Conservation (phyloP, 2,329 filamentous ascomycete species). For the Neocucurbitaria cava region DNA sequence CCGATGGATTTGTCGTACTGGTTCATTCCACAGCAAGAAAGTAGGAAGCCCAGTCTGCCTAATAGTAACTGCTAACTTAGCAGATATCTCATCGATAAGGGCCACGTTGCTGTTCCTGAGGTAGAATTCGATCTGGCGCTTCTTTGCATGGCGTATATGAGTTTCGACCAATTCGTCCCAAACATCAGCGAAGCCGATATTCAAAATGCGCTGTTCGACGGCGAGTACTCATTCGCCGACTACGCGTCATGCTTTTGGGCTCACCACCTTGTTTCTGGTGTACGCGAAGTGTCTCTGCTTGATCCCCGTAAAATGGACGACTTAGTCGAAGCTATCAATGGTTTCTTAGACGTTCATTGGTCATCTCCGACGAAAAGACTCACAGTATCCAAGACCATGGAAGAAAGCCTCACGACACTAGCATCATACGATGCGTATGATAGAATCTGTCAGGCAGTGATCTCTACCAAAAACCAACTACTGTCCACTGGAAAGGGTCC, state of each 20-base stretch:
- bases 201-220: background rate
- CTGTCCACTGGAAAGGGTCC: conserved; percentile 3
- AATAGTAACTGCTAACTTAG: background rate
- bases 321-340: background rate
- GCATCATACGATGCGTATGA: background rate
- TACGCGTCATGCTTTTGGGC: conserved; percentile 7
- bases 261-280: background rate
- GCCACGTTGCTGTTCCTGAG: background rate
- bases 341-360: conserved; percentile 6
- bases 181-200: background rate
- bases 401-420: background rate
- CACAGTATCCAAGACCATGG: background rate
- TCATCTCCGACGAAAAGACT: background rate
- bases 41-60: background rate
- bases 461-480: conserved; percentile 4
- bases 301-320: background rate
- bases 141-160: conserved; percentile 4
- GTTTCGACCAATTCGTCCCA: background rate
- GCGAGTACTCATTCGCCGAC: conserved; percentile 11
- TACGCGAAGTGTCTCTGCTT: background rate
- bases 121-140: conserved; percentile 1
- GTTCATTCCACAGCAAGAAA: conserved; percentile 15
- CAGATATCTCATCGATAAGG: conserved; percentile 4
- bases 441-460: background rate
- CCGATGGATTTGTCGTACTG: conserved; percentile 6